Evolutionary conservation across 2,329 filamentous ascomycete genomes (phyloP).

Genomic region (Aspergillus sp.): DNA sequence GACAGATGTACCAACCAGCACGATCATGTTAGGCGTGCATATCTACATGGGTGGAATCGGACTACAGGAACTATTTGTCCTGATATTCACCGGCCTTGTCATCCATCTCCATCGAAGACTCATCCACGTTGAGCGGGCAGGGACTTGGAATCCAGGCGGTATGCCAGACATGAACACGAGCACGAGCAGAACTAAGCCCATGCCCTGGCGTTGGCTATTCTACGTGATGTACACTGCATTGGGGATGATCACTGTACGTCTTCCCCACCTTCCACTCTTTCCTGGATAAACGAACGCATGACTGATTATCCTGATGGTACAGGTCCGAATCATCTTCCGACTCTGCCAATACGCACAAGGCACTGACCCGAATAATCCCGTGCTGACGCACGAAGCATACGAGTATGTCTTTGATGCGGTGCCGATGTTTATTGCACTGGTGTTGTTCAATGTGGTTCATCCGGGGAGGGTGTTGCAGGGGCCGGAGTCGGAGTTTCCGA

Average conservation of each 20-base stretch:
- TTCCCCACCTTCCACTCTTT: too few relatives aligned
- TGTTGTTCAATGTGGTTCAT: conserved; percentile 49
- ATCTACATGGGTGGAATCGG: conserved; percentile 59
- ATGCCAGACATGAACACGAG: too few relatives aligned
- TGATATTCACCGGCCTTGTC: conserved; percentile 48
- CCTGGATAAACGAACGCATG: too few relatives aligned
- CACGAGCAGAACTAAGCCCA: conserved; percentile 17
- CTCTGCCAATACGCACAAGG: conserved; percentile 59
- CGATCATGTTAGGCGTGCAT: conserved; percentile 44
- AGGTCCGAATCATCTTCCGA: conserved; percentile 63
- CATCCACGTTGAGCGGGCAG: conserved; percentile 23
- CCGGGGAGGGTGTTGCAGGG: conserved; percentile 53
- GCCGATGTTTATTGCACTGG: conserved; percentile 56
- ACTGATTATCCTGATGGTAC: neutral
- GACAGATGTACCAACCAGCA: conserved; percentile 22
- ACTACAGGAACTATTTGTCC: conserved; percentile 54
- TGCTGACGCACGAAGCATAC: conserved; percentile 64
- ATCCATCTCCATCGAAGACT: conserved; percentile 42
- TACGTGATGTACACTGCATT: conserved; percentile 46
- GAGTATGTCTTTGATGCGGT: conserved; percentile 55
- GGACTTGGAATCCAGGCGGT: conserved; percentile 23
- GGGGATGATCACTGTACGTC: conserved; percentile 45
- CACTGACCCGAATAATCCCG: conserved; percentile 60
- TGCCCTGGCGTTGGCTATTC: conserved; percentile 31
- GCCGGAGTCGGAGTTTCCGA: conserved; percentile 50